Evolutionary conservation across 768 basidiomycete genomes (phyloP), one percentile per base, ranked within the genome.

Genomic region (Sporobolomyces roseus): DNA sequence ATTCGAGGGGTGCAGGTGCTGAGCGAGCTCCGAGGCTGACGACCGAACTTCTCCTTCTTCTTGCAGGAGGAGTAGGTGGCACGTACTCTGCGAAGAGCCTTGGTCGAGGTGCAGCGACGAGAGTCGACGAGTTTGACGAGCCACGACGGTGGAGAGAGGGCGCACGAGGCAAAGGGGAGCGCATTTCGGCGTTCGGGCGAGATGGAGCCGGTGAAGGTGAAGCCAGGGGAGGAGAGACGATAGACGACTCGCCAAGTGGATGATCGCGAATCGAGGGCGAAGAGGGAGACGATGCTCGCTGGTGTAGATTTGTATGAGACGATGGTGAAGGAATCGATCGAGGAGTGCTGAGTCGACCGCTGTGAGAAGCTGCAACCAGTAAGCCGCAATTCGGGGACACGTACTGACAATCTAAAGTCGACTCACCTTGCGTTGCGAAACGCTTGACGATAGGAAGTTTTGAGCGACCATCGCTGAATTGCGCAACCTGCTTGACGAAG

Each of bases 361-460:
- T 60, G 30, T 8, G 14, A 5, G 12, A 52, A 13, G 10, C 27
- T 8, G 50, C 4, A 16, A 16, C 23, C 45, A 9, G 45, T 7
- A 46, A 23, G 23, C 17, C 38, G 38, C 38, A 23, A 52, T 52
- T 29, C 10, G 16, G 32, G 17, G 50, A 52, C 10, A 52, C 25
- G 6, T 27, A 9, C 38, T n/a, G n/a, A n/a, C n/a, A n/a, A n/a
- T n/a, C n/a, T n/a, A n/a, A n/a, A n/a, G 27, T 30, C 14, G 9
- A 29, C 41, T 43, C 16, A 60, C 58, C 58, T 60, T 2, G 58
- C 49, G 35, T 60, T 46, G 32, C 58, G 58, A 30, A 48, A 60
- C 4, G 58, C 58, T 4, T n/a, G 27, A 33, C 58, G 58, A 23
- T 48, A 60, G 7, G 45, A 48, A 8, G 58, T 60, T 60, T 48